Evolutionary conservation across 805 yeast species (phyloP).

Genomic region (Saccharomycopsis olivae): DNA sequence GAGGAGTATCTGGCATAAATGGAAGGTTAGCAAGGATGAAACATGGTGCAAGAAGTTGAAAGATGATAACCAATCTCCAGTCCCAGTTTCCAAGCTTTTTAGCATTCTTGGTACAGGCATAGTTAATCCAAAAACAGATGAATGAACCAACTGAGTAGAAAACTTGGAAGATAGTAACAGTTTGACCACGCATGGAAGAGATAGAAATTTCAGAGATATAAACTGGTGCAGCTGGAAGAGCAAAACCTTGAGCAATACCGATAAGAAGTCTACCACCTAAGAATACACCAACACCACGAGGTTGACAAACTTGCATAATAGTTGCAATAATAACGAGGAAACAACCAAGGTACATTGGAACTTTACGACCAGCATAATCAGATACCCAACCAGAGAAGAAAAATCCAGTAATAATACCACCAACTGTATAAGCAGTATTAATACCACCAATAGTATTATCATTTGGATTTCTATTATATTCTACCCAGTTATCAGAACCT

Average conservation of each 20-base stretch:
- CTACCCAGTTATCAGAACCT: conserved; percentile 20
- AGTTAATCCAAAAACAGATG: conserved; percentile 35
- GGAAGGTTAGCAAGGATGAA: conserved; percentile 17
- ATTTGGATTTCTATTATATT: conserved; percentile 19
- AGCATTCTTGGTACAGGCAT: conserved; percentile 28
- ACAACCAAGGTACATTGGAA: conserved; percentile 16
- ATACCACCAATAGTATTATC: conserved; percentile 19
- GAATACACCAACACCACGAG: conserved; percentile 16
- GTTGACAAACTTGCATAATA: conserved; percentile 18
- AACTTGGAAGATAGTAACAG: conserved; percentile 35
- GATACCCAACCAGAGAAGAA: conserved; percentile 20
- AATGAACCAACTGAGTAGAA: conserved; percentile 35
- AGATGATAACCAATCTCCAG: conserved; percentile 34
- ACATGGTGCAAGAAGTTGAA: conserved; percentile 28
- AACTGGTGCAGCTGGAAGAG: conserved; percentile 32
- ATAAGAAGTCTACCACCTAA: conserved; percentile 31
- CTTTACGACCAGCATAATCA: conserved; percentile 18
- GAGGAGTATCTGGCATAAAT: conserved; percentile 40
- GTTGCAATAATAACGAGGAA: conserved; percentile 15
- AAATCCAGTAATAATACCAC: conserved; percentile 20
- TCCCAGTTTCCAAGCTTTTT: conserved; percentile 28
- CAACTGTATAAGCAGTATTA: conserved; percentile 21
- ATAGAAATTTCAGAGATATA: conserved; percentile 34
- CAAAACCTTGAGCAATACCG: conserved; percentile 34
- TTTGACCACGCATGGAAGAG: conserved; percentile 32